Conservation (phyloP, 2,329 filamentous ascomycete species). For the Ophiocordyceps camponoti-saundersi region DNA sequence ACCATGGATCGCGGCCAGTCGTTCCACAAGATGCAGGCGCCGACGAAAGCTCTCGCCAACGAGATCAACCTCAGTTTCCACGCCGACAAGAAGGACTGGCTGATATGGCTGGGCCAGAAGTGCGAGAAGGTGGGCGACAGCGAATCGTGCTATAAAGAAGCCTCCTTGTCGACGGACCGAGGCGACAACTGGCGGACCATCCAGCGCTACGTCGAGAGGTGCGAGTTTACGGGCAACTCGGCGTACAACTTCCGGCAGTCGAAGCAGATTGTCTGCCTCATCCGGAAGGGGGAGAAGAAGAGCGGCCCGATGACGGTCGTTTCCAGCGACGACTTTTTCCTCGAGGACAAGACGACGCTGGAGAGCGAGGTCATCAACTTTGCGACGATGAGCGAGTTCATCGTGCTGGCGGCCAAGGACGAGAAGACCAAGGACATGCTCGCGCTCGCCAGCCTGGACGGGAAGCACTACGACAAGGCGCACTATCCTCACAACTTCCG, state of each 20-base stretch:
- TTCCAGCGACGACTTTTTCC: slow-evolving; percentile 66
- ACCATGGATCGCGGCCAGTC: slow-evolving; percentile 62
- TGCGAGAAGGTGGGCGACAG: slow-evolving; percentile 37
- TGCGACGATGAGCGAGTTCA: slow-evolving; percentile 92
- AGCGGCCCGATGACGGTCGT: slow-evolving; percentile 51
- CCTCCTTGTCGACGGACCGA: slow-evolving; percentile 63
- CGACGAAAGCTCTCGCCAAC: slow-evolving; percentile 26
- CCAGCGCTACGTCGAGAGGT: slow-evolving; percentile 58
- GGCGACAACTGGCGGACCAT: slow-evolving; percentile 67
- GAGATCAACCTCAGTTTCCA: slow-evolving; percentile 55
- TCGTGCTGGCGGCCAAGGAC: slow-evolving; percentile 68
- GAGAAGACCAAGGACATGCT: slow-evolving; percentile 51
- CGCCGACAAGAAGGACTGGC: slow-evolving; percentile 69
- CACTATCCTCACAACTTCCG: slow-evolving; percentile 76
- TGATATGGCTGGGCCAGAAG: slow-evolving; percentile 73
- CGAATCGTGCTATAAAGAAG: slow-evolving; percentile 51
- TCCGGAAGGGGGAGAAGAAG: slow-evolving; percentile 36
- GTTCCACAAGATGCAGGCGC: slow-evolving; percentile 59
- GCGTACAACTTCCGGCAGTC: slow-evolving; percentile 34
- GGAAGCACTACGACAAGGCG: slow-evolving; percentile 62
- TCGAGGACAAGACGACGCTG: slow-evolving; percentile 34
- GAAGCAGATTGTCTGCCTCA: slow-evolving; percentile 43
- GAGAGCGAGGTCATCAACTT: slow-evolving; percentile 57
- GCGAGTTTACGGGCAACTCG: slow-evolving; percentile 64
- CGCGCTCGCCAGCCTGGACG: slow-evolving; percentile 74